Base-by-base conservation (phyloP, 2,329 filamentous ascomycete genomes). In the Beauveria scarabaeidicola region DNA sequence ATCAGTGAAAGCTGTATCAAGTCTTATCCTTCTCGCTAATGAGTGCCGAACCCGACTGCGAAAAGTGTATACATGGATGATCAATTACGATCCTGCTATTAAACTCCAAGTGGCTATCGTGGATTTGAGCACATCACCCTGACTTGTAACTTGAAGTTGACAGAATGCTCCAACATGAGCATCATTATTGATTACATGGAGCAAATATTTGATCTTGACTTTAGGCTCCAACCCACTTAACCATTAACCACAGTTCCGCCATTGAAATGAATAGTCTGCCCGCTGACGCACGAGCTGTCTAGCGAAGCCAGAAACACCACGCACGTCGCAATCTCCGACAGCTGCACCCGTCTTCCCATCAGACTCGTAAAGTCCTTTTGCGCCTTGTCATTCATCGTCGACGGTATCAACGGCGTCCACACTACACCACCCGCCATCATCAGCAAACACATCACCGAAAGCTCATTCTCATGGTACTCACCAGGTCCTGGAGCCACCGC, bases 251-350 rank as follows among this genome's bases (percentile, higher is more conserved):
- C 65, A 5, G 67, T 68, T 5, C 79, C 79, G 1, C 79, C 79
- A 52, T 81, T 81, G 71, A 78, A 81, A 67, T 81, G 79, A 11
- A 81, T 76, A 0, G 75, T 78, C 76, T 93, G 90, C 1, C 90
- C 90, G 57, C 82, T 87, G 50, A 94, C 84, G 62, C 84, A 86
- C 52, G 83, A 86, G 68, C 87, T 90, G 69, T 94, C 90, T 61
- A 80, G 76, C 55, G 84, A 87, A 0, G 90, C 90, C 64, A 95
- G 75, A 73, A 94, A 94, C 4, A 94, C 89, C 60, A 91, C 88
- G 67, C 87, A 90, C 0, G 88, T 87, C 0, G 89, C 90, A 63
- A 94, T 87, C 77, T 95, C 90, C 59, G 84, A 89, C 2, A 89
- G 90, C 73, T 94, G 90, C 2, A 84, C 86, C 0, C 89, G 88